Base-by-base conservation (phyloP, 2,329 filamentous ascomycete species). In the Samsoniella hepiali region DNA sequence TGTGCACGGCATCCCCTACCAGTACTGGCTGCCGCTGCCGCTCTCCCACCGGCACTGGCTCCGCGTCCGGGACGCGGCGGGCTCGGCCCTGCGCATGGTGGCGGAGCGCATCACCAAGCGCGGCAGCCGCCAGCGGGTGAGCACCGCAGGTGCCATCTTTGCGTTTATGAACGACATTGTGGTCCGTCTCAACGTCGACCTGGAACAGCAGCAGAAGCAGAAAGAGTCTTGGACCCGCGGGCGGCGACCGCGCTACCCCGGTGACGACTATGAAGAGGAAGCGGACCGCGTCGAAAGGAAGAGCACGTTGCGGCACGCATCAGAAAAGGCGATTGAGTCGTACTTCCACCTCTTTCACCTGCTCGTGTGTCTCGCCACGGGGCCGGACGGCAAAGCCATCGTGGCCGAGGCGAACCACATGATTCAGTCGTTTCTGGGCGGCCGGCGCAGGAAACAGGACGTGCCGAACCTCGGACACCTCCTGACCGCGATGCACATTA, bases 311-410 rank as follows among this genome's bases (percentile, higher is more conserved):
- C 75, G 70, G 0, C 77, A 82, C 54, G 78, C 79, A 0, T 83
- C 79, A 0, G 81, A 84, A 65, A 83, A 83, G 71, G 81, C 81
- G 5, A 81, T 83, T 4, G 78, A 82, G 65, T 78, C 80, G 0
- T 83, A 83, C 69, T 83, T 83, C 65, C 77, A 81, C 59, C 75
- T 83, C 17, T 82, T 81, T 67, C 82, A 83, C 68, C 70, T 84
- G 0, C 73, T 84, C 0, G 70, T 83, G 11, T 83, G 81, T 63
- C 69, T 82, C 1, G 79, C 80, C 0, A 76, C 73, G 1, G 62
- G 62, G 11, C 62, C 62, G 10, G 27, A 31, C 13, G 54, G 62
- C 11, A 13, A 54, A 17, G 49, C 11, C 10, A 34, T 60, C 3
- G 55, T 63, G 29, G 55, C 29, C 29, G 74, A 77, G 22, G 80